Conservation (phyloP, 2,329 filamentous ascomycete genomes). For the Colletotrichum australisinense region DNA sequence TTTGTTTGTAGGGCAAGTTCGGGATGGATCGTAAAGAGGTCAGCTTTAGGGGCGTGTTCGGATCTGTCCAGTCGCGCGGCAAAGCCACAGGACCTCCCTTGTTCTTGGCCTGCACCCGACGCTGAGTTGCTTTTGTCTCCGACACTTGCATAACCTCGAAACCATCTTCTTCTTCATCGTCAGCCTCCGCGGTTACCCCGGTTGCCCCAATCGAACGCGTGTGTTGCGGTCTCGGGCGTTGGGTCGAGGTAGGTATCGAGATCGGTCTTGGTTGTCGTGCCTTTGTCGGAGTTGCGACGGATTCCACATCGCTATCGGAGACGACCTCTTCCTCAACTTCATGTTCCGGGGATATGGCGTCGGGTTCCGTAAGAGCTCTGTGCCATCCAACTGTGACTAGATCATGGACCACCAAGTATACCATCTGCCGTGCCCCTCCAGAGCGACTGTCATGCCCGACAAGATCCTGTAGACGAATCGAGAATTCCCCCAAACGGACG, state of each 20-base stretch:
- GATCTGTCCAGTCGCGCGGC: conserved; percentile 54
- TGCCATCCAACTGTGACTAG: conserved; percentile 61
- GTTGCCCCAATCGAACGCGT: not conserved
- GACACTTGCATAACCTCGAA: conserved; percentile 51
- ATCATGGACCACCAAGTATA: conserved; percentile 59
- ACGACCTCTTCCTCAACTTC: conserved; percentile 11
- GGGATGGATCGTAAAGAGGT: conserved; percentile 62
- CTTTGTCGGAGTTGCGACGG: not conserved
- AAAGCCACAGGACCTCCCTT: conserved; percentile 45
- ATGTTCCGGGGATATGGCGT: not conserved
- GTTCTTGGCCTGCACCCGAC: conserved; percentile 2
- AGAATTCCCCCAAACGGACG: conserved; percentile 56
- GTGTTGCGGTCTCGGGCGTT: not conserved
- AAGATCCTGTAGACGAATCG: conserved; percentile 5
- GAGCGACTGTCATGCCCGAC: conserved; percentile 1
- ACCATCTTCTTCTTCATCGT: conserved; percentile 39
- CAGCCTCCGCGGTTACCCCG: conserved; percentile 29
- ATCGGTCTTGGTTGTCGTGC: not conserved
- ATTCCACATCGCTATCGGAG: conserved; percentile 26
- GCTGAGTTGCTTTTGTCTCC: conserved; percentile 19
- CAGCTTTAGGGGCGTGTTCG: conserved; percentile 59
- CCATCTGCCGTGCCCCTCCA: conserved; percentile 43
- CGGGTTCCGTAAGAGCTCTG: conserved; percentile 4
- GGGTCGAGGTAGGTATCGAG: not conserved
- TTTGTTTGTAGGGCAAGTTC: conserved; percentile 65